A percentile compares a stretch with the other conserved stretches of the same genome.
These are phyloP conservation scores for Diutina pseudorugosa DNA, from an alignment of 1,139 yeast species.

Conservation along the genomic window DNA sequence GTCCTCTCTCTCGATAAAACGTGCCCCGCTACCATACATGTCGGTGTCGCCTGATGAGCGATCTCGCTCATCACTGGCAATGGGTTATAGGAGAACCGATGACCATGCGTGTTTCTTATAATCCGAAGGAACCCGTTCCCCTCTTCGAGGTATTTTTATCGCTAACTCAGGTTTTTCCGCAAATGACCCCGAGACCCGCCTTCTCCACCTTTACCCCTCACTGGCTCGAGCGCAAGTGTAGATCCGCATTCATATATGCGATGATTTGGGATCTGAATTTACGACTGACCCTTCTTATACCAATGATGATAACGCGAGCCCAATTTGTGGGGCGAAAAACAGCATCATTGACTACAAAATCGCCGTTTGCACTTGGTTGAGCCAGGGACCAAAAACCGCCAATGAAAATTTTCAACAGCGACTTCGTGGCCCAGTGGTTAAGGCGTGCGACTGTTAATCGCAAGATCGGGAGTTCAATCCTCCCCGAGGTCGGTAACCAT, in stretches of 20 bases:
- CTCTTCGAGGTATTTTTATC: background rate
- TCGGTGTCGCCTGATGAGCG: background rate
- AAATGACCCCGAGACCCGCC: background rate
- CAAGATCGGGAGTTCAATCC: constrained; percentile 3
- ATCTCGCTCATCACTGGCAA: background rate
- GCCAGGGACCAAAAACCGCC: no score
- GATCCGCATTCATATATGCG: background rate
- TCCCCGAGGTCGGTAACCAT: constrained; percentile 1
- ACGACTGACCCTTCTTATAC: no score
- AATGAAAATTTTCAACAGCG: background rate
- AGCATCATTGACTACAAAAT: no score
- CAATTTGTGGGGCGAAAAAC: no score
- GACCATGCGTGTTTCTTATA: no score
- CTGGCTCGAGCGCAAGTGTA: background rate
- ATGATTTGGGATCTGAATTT: no score
- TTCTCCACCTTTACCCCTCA: background rate
- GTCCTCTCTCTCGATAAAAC: no score
- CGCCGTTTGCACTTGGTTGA: no score
- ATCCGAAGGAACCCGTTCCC: background rate
- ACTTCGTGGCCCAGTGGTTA: constrained; percentile 3
- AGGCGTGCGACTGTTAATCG: constrained; percentile 4
- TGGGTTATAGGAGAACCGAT: background rate
- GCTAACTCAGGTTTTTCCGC: background rate
- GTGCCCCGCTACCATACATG: background rate
- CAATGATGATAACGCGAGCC: no score